phyloP scores from a whole-genome alignment of 2,329 filamentous ascomycete genomes.

The Epichloe sp. region DNA sequence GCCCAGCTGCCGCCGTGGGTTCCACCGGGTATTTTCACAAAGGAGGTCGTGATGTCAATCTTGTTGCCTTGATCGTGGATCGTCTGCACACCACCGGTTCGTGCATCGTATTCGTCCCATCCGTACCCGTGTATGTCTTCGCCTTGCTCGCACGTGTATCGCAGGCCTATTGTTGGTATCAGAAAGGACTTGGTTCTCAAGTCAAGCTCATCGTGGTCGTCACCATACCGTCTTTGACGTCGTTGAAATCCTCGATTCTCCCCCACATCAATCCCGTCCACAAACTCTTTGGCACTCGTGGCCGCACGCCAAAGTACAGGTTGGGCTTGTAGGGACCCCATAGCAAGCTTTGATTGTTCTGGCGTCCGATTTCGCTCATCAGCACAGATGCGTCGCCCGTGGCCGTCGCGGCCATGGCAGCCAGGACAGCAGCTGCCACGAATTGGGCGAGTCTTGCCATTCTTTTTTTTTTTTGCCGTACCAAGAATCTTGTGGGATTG shows the following conservation, averaged over 20 bases:
- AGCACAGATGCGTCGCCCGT: slow-evolving; percentile 25
- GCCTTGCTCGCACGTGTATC: slow-evolving; percentile 92
- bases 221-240: slow-evolving; percentile 55
- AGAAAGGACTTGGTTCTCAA: no score
- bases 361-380: slow-evolving; percentile 34
- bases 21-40: slow-evolving; percentile 84
- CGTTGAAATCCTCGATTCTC: slow-evolving; percentile 64
- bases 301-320: slow-evolving; percentile 82
- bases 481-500: neutral
- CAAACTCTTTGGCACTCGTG: slow-evolving; percentile 68
- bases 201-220: neutral
- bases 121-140: slow-evolving; percentile 91
- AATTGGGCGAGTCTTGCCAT: slow-evolving; percentile 22
- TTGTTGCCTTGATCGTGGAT: slow-evolving; percentile 83
- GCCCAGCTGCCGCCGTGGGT: slow-evolving; percentile 84
- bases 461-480: neutral
- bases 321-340: slow-evolving; percentile 96
- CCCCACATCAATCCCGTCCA: slow-evolving; percentile 84
- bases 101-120: slow-evolving; percentile 93
- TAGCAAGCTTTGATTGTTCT: slow-evolving; percentile 71
- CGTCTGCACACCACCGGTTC: slow-evolving; percentile 74
- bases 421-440: slow-evolving; percentile 17
- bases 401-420: slow-evolving; percentile 13
- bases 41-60: slow-evolving; percentile 83
- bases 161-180: slow-evolving; percentile 46